Base-by-base conservation (phyloP, 257 asterid species). In the Catharanthus roseus region DNA sequence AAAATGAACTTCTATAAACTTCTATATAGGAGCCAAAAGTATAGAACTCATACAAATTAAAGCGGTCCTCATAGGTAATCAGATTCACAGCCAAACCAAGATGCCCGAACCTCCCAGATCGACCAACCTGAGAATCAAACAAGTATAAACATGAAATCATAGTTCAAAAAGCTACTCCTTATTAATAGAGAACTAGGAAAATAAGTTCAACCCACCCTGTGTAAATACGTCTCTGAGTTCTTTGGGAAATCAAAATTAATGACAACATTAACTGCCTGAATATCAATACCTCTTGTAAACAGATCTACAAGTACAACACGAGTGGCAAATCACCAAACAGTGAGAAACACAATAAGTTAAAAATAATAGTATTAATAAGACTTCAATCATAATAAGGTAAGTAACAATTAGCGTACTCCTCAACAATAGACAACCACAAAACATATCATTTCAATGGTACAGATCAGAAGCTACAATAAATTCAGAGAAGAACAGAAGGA, bases 41-140 rank as follows among this genome's bases (percentile, higher is more conserved):
- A 34, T 34, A 57, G 24, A 58, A 63, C 75, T 34, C 95, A 67
- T 89, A 88, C 96, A 90, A 77, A 82, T 90, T 90, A 75, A 90
- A 90, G 76, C 97, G 95, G 74, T 87, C 96, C 78, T 88, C 97
- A 28, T 72, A 91, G 73, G 96, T 89, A 72, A 89, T 89, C 85
- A 91, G 86, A 83, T 86, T 91, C 82, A 89, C 97, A 66, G 97
- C 97, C 68, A 91, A 78, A 49, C 97, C 97, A 83, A 91, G 97
- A 82, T 91, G 96, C 70, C 97, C 97, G 74, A 87, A 91, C 81
- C 97, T 86, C 78, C 97, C 97, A 3, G 97, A 91, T 75, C 97
- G 89, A 72, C 97, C 97, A 80, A 91, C 97, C 97, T 91, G 74
- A 73, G 57, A 26, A 73, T 19, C 51, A 72, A 75, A 75, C 58